phyloP scores from a whole-genome alignment of 1,139 yeast genomes.

The Geotrichum australiense region DNA sequence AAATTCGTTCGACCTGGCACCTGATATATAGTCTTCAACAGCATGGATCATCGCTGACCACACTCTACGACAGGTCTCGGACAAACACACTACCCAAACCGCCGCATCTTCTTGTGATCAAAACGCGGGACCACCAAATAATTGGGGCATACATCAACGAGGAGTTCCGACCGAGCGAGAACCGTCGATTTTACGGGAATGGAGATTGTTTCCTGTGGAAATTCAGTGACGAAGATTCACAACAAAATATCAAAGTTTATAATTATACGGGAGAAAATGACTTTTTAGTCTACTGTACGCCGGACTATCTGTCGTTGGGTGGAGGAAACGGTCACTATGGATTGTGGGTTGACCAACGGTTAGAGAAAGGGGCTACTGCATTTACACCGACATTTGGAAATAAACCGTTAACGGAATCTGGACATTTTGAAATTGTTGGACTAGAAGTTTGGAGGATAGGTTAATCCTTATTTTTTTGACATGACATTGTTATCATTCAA shows the following conservation, averaged over 20 bases:
- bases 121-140: constrained; percentile 53
- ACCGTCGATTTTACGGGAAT: constrained; percentile 68
- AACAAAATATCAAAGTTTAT: no score
- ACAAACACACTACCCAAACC: constrained; percentile 35
- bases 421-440: constrained; percentile 68
- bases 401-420: constrained; percentile 59
- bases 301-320: constrained; percentile 73
- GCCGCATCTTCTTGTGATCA: constrained; percentile 66
- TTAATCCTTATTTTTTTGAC: constrained; percentile 4
- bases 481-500: background rate
- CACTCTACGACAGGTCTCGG: constrained; percentile 47
- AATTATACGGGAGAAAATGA: constrained; percentile 89
- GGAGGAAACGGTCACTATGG: constrained; percentile 94
- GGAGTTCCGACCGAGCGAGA: constrained; percentile 54
- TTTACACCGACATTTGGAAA: constrained; percentile 85
- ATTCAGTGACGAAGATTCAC: no score
- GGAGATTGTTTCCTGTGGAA: constrained; percentile 96
- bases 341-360: constrained; percentile 72
- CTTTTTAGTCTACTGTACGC: constrained; percentile 75
- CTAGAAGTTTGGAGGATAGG: constrained; percentile 85
- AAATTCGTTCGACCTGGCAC: constrained; percentile 69
- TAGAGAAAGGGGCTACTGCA: constrained; percentile 70
- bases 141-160: constrained; percentile 87
- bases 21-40: constrained; percentile 78
- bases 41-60: constrained; percentile 79